These are phyloP conservation scores for Candida silvatica DNA, from an alignment of 805 yeast species.

Conservation along the genomic window DNA sequence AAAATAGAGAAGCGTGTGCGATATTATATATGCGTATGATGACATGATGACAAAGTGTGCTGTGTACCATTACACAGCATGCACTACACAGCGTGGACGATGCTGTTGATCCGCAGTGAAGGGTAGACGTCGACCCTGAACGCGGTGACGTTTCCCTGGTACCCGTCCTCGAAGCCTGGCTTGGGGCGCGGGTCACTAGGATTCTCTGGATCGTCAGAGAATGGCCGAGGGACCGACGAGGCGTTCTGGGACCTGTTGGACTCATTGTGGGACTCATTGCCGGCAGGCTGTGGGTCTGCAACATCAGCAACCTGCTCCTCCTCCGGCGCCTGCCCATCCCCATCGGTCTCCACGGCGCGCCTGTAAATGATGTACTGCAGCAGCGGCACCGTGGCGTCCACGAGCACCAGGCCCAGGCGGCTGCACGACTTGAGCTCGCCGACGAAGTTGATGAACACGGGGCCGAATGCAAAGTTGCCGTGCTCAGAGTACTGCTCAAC, in stretches of 20 bases:
- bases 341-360: slow-evolving; percentile 7
- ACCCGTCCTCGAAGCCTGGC: slow-evolving; percentile 5
- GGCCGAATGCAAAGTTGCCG: slow-evolving; percentile 11
- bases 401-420: slow-evolving; percentile 7
- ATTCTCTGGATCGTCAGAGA: no score
- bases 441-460: slow-evolving; percentile 18
- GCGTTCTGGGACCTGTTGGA: not conserved
- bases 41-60: no score
- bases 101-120: not conserved
- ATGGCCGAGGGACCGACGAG: no score
- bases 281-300: not conserved
- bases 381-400: slow-evolving; percentile 13
- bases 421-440: slow-evolving; percentile 16
- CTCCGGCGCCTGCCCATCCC: not conserved
- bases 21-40: no score
- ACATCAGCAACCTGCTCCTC: not conserved
- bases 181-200: no score
- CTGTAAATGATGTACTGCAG: slow-evolving; percentile 13
- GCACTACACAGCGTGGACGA: no score
- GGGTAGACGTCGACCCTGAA: slow-evolving; percentile 7
- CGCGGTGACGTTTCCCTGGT: slow-evolving; percentile 5
- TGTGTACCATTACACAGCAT: no score
- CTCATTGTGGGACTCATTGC: not conserved
- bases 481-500: not conserved
- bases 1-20: no score